Base-by-base conservation (phyloP, 768 basidiomycete genomes). In the Phylloporus arenicola region DNA sequence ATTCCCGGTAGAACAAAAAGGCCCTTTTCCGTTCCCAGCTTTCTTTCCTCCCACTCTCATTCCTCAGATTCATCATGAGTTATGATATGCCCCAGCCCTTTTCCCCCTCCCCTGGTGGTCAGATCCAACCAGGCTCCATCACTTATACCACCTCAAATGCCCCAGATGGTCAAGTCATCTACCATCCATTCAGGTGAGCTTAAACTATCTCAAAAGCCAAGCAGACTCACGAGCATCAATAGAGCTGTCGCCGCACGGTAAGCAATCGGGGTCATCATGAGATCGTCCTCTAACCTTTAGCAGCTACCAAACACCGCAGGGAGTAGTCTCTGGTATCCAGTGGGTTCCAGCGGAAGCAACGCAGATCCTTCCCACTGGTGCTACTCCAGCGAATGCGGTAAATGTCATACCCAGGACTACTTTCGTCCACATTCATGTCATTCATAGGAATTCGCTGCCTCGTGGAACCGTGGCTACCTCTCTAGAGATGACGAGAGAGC, bases 211-310 rank as follows among this genome's bases (percentile, higher is more conserved):
- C 27, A 29, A 6, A 29, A 48, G 39, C 37, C 39, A 17, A 52
- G 39, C 37, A 37, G 14, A 52, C 44, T 59, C 51, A 60, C 43
- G 43, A 48, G 50, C 50, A 50, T 57, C 53, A n/a, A 33, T 51
- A 88, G 86, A 70, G 86, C 86, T 48, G 82, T 87, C 35, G 67
- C 83, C 50, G 86, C 86, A 34, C 88, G 85, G 88, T 86, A 63
- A 47, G 71, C 66, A 39, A 46, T 33, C 19, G n/a, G 29, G 12
- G 14, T 48, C 13, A n/a, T 17, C 17, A 27, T 37, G 22, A 19
- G 46, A 37, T 50, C 48, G 27, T 43, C 34, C 37, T 50, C 51
- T 56, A 31, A 58, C 49, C 39, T 41, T 40, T 53, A 39, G 33
- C 54, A 89, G 88, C 60, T 90, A 90, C 69, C 81, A 83, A 58